These are phyloP conservation scores for Aegle marmelos DNA, from an alignment of 345 rosid species.

Conservation along the genomic window DNA sequence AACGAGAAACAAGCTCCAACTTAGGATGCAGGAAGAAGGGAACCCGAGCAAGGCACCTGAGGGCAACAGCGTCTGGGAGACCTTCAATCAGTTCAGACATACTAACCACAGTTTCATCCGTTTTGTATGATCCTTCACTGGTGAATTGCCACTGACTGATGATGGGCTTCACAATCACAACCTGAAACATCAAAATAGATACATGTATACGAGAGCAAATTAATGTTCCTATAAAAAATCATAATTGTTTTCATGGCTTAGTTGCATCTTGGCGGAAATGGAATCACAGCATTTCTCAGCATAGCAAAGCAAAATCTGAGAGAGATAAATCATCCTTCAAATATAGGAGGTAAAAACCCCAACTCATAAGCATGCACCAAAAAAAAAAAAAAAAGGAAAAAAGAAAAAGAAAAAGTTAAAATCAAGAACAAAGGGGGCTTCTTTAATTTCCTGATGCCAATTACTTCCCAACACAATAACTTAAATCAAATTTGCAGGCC, in stretches of 20 bases:
- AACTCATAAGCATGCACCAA: not conserved
- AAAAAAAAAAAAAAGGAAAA: not conserved
- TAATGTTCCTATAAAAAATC: conserved; percentile 3
- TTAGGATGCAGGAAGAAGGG: conserved; percentile 70
- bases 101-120: conserved; percentile 40
- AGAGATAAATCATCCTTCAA: conserved; percentile 1
- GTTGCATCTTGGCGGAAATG: not conserved
- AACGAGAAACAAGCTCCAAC: conserved; percentile 88
- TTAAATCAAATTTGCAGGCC: not conserved
- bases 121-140: conserved; percentile 18
- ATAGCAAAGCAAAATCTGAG: not conserved
- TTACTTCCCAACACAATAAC: not conserved
- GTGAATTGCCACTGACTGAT: conserved; percentile 7
- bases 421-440: not conserved
- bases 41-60: conserved; percentile 92
- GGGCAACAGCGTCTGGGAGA: conserved; percentile 85
- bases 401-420: too few relatives aligned
- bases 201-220: conserved; percentile 1
- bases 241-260: not conserved
- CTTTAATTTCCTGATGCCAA: not conserved
- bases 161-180: conserved; percentile 1
- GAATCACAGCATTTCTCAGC: not conserved
- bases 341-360: not conserved
- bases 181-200: conserved; percentile 25
- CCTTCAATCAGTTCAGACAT: conserved; percentile 95